Evolutionary conservation across 2,329 filamentous ascomycete species (phyloP).

Genomic region (Stemphylium lycopersici): DNA sequence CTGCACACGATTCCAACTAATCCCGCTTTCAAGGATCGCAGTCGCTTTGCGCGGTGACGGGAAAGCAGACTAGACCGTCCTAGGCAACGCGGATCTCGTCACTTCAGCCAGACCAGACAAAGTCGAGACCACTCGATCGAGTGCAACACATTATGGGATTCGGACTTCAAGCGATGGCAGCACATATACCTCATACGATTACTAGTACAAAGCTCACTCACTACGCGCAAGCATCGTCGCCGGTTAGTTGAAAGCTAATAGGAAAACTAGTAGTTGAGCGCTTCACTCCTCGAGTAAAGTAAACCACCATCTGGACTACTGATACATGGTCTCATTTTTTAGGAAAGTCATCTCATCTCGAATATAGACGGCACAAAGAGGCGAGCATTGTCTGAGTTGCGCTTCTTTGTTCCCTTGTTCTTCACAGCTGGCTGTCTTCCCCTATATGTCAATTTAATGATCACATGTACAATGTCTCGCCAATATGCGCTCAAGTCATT

Average conservation of each 20-base stretch:
- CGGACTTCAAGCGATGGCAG: not conserved
- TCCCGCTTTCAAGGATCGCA: too few relatives aligned
- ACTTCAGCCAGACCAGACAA: not conserved
- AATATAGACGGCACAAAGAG: not conserved
- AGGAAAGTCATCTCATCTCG: too few relatives aligned
- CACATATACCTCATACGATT: not conserved
- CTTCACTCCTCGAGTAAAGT: not conserved
- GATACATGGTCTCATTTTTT: too few relatives aligned
- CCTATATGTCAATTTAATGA: not conserved
- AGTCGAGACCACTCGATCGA: not conserved
- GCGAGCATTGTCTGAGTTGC: not conserved
- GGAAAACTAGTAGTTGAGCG: not conserved
- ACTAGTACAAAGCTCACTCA: too few relatives aligned
- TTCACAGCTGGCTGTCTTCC: not conserved
- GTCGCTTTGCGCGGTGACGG: too few relatives aligned
- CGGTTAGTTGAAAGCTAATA: not conserved
- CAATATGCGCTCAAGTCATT: not conserved
- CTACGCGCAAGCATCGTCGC: not conserved
- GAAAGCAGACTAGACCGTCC: not conserved
- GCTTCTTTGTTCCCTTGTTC: constrained; percentile 4
- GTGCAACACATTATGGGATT: not conserved
- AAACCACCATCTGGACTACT: too few relatives aligned
- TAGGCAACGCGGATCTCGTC: too few relatives aligned
- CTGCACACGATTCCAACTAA: too few relatives aligned
- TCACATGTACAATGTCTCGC: not conserved